Evolutionary conservation across 2,329 filamentous ascomycete species (phyloP), one percentile per base, ranked within the genome.

Genomic region (Fusarium metavorans): DNA sequence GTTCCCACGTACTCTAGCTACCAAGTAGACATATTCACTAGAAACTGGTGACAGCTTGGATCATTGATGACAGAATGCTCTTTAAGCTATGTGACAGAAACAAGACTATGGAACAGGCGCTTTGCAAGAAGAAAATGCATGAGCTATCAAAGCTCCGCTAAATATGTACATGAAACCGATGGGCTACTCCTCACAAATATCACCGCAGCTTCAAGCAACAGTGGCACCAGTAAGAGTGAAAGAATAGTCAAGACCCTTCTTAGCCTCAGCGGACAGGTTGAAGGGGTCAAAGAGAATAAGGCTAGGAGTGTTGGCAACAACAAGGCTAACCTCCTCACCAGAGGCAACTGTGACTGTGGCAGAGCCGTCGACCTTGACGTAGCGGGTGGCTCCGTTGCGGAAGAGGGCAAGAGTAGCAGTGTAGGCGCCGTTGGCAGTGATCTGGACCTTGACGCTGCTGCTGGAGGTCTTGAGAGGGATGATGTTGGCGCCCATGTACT

Each of bases 401-500:
- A 75, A 73, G 41, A 87, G 78, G 4, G 82, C 84, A 20, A 88
- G 77, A 0, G 80, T 84, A 6, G 84, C 84, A 2, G 82, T 85
- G 71, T 84, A 84, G 3, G 82, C 76, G 37, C 74, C 80, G 18
- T 70, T 72, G 5, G 83, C 78, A 18, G 81, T 81, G 34, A 86
- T 76, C 39, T 76, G 77, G 16, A 83, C 81, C 10, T 66, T 74
- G 4, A 83, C 79, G 23, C 11, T 64, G 27, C 77, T 45, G 6
- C 80, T 80, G 0, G 81, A 80, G 2, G 76, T 80, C 37, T 81
- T 84, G 18, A 88, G 79, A 1, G 85, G 85, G 56, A 85, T 82
- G 73, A 87, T 87, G 77, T 84, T 87, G 60, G 85, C 82, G 4
- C 86, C 86, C 84, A 88, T 85, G 76, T 88, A 88, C 58, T 81